phyloP scores from a whole-genome alignment of 1,284 basidiomycete species.

The Psilocybe mexicana region DNA sequence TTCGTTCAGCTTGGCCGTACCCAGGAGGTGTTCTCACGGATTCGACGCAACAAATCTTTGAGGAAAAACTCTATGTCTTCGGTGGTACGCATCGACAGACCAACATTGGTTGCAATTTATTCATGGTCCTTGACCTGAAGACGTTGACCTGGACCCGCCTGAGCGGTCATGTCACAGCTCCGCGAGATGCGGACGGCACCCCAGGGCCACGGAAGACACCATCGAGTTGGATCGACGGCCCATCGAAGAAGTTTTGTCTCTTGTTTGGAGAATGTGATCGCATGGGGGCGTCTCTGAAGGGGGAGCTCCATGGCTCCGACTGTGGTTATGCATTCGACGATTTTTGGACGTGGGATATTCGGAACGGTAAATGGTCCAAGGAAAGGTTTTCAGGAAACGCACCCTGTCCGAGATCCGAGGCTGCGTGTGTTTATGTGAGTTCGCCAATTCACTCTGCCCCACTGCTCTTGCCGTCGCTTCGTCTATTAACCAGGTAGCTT shows the following conservation, averaged over 20 bases:
- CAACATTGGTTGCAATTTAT: slow-evolving; percentile 23
- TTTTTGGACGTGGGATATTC: slow-evolving; percentile 41
- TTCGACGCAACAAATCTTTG: slow-evolving; percentile 29
- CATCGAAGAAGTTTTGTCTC: slow-evolving; percentile 32
- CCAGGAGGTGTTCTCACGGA: slow-evolving; percentile 22
- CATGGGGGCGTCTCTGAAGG: slow-evolving; percentile 20
- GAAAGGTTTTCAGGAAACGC: slow-evolving; percentile 39
- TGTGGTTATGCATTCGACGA: slow-evolving; percentile 36
- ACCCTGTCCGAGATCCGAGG: slow-evolving; percentile 39
- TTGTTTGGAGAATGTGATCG: slow-evolving; percentile 39
- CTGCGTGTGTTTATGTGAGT: slow-evolving; percentile 36
- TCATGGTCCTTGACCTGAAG: slow-evolving; percentile 25
- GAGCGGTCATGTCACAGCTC: slow-evolving; percentile 13
- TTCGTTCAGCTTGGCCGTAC: slow-evolving; percentile 28
- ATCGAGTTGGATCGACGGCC: slow-evolving; percentile 24
- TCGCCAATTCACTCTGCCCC: background rate
- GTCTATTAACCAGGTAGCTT: background rate
- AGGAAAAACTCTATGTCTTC: slow-evolving; percentile 31
- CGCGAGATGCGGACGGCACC: slow-evolving; percentile 19
- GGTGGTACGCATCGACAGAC: slow-evolving; percentile 26
- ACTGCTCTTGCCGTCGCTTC: background rate
- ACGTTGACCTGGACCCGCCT: slow-evolving; percentile 22
- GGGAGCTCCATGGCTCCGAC: slow-evolving; percentile 27
- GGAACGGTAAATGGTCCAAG: slow-evolving; percentile 34
- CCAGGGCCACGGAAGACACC: slow-evolving; percentile 35